Evolutionary conservation across 192 early-diverging fungal genomes (phyloP).

Genomic region (Backusella mclennaniae): DNA sequence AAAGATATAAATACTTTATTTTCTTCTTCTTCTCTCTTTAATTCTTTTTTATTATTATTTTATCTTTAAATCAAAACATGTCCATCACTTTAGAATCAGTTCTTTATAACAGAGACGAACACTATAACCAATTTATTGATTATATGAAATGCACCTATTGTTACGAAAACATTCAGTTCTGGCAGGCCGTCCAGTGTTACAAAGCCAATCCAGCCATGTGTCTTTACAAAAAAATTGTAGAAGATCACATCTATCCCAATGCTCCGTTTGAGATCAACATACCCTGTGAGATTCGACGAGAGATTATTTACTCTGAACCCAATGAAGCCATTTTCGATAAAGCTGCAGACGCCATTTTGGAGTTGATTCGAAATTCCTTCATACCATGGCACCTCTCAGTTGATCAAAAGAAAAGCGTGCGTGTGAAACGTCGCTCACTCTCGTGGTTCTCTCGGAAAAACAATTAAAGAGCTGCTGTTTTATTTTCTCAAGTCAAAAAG

Average conservation of each 20-base stretch:
- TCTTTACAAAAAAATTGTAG: background rate
- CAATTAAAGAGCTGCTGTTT: background rate
- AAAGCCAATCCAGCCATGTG: slow-evolving; percentile 16
- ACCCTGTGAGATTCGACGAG: slow-evolving; percentile 24
- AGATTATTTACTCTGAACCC: slow-evolving; percentile 32
- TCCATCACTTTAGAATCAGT: slow-evolving; percentile 6
- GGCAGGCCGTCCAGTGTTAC: slow-evolving; percentile 35
- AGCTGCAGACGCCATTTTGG: slow-evolving; percentile 16
- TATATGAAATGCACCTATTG: slow-evolving; percentile 24
- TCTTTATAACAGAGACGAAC: slow-evolving; percentile 16
- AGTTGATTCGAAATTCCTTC: slow-evolving; percentile 31
- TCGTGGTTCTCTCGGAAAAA: slow-evolving; percentile 4
- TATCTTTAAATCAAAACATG: background rate
- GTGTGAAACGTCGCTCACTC: slow-evolving; percentile 3
- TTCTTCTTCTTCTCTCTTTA: background rate
- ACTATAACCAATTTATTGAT: background rate
- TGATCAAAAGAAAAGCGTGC: background rate
- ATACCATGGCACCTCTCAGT: slow-evolving; percentile 14
- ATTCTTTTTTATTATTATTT: background rate
- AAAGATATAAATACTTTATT: slow-evolving; percentile 1
- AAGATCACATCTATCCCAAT: slow-evolving; percentile 8
- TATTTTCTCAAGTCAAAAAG: background rate
- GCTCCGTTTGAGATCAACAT: slow-evolving; percentile 38
- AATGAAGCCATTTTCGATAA: slow-evolving; percentile 18
- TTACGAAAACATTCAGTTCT: slow-evolving; percentile 41